Evolutionary conservation across 192 early-diverging fungal genomes (phyloP), one percentile per base, ranked within the genome.

Genomic region (Geranomyces michiganensis): DNA sequence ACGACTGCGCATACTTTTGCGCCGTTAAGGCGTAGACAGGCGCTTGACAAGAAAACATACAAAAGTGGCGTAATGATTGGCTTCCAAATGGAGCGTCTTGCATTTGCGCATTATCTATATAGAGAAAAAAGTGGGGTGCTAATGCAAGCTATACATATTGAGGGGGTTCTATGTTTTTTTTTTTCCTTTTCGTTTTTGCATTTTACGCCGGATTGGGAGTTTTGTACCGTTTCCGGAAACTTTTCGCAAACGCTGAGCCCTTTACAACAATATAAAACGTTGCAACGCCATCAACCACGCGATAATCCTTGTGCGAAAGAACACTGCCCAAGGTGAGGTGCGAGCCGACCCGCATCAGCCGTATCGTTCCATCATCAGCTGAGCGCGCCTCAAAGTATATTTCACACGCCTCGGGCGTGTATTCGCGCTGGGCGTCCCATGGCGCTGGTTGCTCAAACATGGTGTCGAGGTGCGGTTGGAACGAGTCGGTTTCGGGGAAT

Each of bases 241-340:
- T 76, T 56, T 81, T 87, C 31, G 83, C 82, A 70, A 91, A 95
- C 3, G 77, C 45, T 45, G 81, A 78, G 15, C 56, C 73, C 48
- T 88, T 86, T n/a, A 89, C 86, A n/a, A 99, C 72, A 33, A 99
- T 87, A 70, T 96, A 86, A 80, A 99, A 93, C 61, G 81, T 88
- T 9, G 90, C 87, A 24, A 97, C 87, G 4, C 94, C 92, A 74
- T 99, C 91, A 48, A 89, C 85, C 26, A 97, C 84, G 0, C 88
- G 71, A 75, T 90, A 93, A 61, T 90, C 88, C 7, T 81, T 78
- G 64, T 83, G 83, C 17, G 75, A 70, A 30, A 97, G 67, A 0
- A 91, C 85, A 12, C 87, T 82, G 65, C 71, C 83, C 67, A 99
- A 76, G 26, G 86, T 77, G 45, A 82, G 71, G 46, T 88, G 65